Evolutionary conservation across 768 basidiomycete genomes (phyloP).

Genomic region (Podaxis carcinomalis): DNA sequence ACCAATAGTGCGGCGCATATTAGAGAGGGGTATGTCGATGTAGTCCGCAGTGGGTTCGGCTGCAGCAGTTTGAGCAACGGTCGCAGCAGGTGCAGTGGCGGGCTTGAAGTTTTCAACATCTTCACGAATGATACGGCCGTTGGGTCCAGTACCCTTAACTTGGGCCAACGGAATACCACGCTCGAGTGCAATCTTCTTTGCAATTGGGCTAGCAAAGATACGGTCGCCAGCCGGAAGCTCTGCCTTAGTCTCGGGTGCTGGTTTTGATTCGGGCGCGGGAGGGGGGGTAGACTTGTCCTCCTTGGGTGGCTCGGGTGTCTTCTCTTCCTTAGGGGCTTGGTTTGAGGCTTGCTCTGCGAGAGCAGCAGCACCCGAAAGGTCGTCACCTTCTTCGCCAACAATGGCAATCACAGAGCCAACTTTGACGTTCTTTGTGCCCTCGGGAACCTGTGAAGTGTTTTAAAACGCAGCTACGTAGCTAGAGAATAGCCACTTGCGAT

Average conservation of each 20-base stretch:
- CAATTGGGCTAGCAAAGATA: constrained; percentile 93
- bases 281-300: constrained; percentile 27
- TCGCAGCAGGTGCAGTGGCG: constrained; percentile 37
- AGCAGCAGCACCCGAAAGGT: constrained; percentile 76
- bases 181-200: constrained; percentile 96
- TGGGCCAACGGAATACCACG: constrained; percentile 86
- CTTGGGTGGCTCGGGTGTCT: constrained; percentile 38
- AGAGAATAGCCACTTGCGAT: constrained; percentile 53
- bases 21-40: constrained; percentile 84
- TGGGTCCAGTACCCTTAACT: constrained; percentile 90
- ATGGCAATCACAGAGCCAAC: constrained; percentile 92
- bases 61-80: constrained; percentile 45
- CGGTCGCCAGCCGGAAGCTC: constrained; percentile 67
- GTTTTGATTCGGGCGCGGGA: constrained; percentile 21
- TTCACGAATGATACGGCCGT: constrained; percentile 89
- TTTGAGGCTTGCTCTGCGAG: constrained; percentile 60
- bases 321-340: constrained; percentile 28
- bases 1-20: constrained; percentile 94
- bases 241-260: constrained; percentile 40
- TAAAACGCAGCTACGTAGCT: not conserved
- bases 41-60: constrained; percentile 61
- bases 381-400: constrained; percentile 93
- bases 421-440: constrained; percentile 81
- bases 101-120: constrained; percentile 91
- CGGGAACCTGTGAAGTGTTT: constrained; percentile 49